These are phyloP conservation scores for Magnusiomyces magnusii DNA, from an alignment of 1,139 yeast genomes.

Conservation along the genomic window DNA sequence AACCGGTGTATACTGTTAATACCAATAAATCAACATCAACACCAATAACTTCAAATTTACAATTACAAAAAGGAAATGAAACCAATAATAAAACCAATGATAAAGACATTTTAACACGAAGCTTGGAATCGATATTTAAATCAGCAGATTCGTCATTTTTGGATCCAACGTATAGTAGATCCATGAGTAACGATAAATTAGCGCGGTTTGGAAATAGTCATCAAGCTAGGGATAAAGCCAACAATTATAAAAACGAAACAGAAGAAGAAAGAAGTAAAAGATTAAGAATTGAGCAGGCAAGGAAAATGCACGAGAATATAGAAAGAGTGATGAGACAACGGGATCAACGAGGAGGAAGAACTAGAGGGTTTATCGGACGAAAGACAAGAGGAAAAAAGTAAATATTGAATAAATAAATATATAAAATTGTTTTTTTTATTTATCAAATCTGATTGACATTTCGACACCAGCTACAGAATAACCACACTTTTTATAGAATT, in stretches of 20 bases:
- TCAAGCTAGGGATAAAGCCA: not conserved
- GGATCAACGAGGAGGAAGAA: not conserved
- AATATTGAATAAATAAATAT: not conserved
- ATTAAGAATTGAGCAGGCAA: conserved; percentile 1
- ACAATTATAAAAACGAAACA: not conserved
- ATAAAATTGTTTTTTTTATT: not conserved
- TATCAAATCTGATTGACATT: conserved; percentile 42
- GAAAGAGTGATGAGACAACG: conserved; percentile 4
- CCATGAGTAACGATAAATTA: not conserved
- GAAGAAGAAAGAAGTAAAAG: not conserved
- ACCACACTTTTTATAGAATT: conserved; percentile 88
- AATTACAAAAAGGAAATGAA: not conserved
- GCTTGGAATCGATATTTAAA: not conserved
- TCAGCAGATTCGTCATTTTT: not conserved
- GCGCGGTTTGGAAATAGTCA: not conserved
- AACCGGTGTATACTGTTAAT: not conserved
- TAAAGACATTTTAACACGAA: not conserved
- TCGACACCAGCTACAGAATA: conserved; percentile 49
- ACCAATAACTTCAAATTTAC: not conserved
- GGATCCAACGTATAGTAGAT: not conserved
- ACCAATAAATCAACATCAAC: not conserved
- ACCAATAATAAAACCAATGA: not conserved
- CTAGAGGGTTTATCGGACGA: not conserved
- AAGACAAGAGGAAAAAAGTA: not conserved
- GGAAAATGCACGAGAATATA: conserved; percentile 5